phyloP scores from a whole-genome alignment of 169 alveolate genomes.

The Pseudocohnilembus persalinus region DNA sequence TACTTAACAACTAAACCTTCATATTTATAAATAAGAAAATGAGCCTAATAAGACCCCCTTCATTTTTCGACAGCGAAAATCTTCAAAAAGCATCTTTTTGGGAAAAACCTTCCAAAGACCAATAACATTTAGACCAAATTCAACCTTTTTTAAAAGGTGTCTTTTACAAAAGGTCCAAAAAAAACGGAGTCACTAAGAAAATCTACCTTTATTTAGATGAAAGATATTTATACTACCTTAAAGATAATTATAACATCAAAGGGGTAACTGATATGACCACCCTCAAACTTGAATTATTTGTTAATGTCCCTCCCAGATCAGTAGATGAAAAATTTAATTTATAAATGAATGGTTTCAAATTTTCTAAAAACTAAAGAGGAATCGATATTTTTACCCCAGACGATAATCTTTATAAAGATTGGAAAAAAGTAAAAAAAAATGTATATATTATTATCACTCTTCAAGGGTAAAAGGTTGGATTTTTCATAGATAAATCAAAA shows the following conservation, averaged over 20 bases:
- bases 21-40: neutral
- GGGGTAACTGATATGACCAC: slow-evolving; percentile 17
- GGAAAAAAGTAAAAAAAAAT: slow-evolving; percentile 17
- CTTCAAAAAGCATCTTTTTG: slow-evolving; percentile 1
- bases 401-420: neutral
- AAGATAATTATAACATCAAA: neutral
- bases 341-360: slow-evolving; percentile 18
- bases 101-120: neutral
- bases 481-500: too few relatives aligned
- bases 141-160: slow-evolving; percentile 1
- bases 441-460: too few relatives aligned
- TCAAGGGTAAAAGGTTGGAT: too few relatives aligned
- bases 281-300: slow-evolving; percentile 10
- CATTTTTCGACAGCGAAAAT: slow-evolving; percentile 22
- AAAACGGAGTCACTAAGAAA: slow-evolving; percentile 1
- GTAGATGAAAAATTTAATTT: neutral
- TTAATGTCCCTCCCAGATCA: neutral
- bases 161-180: slow-evolving; percentile 23
- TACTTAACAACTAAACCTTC: neutral
- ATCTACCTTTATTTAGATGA: slow-evolving; percentile 1
- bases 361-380: slow-evolving; percentile 3
- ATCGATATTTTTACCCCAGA: slow-evolving; percentile 16
- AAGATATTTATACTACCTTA: slow-evolving; percentile 8
- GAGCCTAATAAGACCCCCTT: slow-evolving; percentile 10
- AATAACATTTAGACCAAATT: neutral